Evolutionary conservation across 2,329 filamentous ascomycete genomes (phyloP).

Genomic region (Neofusicoccum laricinum): DNA sequence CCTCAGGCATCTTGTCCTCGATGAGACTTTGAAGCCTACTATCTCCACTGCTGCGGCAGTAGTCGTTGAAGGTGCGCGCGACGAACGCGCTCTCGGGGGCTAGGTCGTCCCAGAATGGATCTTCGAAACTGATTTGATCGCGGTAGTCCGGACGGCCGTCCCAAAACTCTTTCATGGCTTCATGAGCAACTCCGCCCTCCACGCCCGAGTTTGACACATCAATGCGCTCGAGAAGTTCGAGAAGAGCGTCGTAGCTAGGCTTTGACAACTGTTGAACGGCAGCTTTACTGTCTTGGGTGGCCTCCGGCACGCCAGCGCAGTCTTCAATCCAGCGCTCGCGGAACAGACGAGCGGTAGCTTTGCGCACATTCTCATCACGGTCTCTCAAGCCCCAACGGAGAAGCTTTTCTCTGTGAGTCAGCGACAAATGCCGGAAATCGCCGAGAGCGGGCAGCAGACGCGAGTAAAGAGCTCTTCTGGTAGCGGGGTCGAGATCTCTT

Average conservation of each 20-base stretch:
- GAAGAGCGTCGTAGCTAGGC: slow-evolving; percentile 71
- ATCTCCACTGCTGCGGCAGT: slow-evolving; percentile 72
- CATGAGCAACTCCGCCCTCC: slow-evolving; percentile 84
- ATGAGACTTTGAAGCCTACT: slow-evolving; percentile 71
- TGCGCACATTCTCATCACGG: slow-evolving; percentile 88
- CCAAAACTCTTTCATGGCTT: slow-evolving; percentile 97
- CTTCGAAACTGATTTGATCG: slow-evolving; percentile 68
- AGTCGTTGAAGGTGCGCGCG: slow-evolving; percentile 89
- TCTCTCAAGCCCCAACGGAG: slow-evolving; percentile 92
- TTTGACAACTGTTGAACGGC: slow-evolving; percentile 39
- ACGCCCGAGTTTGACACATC: slow-evolving; percentile 87
- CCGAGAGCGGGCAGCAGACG: slow-evolving; percentile 82
- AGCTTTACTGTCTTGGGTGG: slow-evolving; percentile 51
- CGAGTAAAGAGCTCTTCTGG: slow-evolving; percentile 81
- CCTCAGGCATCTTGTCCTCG: slow-evolving; percentile 93
- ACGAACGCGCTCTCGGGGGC: slow-evolving; percentile 87
- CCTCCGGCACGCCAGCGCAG: slow-evolving; percentile 68
- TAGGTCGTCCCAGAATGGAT: slow-evolving; percentile 76
- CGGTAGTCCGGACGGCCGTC: slow-evolving; percentile 82
- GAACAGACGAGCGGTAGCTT: slow-evolving; percentile 86
- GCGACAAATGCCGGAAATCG: slow-evolving; percentile 88
- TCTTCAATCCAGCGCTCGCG: slow-evolving; percentile 97
- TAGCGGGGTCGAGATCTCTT: slow-evolving; percentile 80
- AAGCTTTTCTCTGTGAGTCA: slow-evolving; percentile 93
- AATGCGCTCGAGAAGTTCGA: slow-evolving; percentile 90